Base-by-base conservation (phyloP, 768 basidiomycete species). In the Pleurotus giganteus region DNA sequence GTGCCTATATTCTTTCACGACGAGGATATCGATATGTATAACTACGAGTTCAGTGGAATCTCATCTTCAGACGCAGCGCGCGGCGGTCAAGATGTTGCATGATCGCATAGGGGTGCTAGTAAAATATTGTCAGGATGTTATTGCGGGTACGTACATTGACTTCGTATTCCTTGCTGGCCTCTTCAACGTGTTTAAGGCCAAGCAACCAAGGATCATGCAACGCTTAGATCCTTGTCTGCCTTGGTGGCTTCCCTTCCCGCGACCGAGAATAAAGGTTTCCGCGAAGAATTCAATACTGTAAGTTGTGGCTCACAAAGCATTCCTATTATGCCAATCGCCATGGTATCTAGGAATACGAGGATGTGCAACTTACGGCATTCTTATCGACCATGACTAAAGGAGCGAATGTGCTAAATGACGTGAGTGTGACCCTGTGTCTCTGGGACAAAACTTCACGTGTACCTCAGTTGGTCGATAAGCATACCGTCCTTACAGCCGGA, bases 71-170 rank as follows among this genome's bases (percentile, higher is more conserved):
- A 89, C 94, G 2, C 95, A 98, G 70, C 80, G 94, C 58, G 92
- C 94, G 46, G 97, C 97, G 9, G 88, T 99, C 52, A 89, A 93
- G 66, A 98, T 98, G 97, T 79, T 99, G 52, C 86, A 94, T 63
- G 94, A 97, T 60, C 85, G 97, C 46, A 91, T 98, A 46, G 60
- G 86, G 46, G 74, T 95, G 4, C 81, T 99, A 7, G 84, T 93
- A n/a, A 81, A 86, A 67, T 98, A 99, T 69, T 84, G 98, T 29
- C 70, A 81, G 3, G 84, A 84, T 21, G 88, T 89, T 15, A 77
- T 91, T 45, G 78, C 84, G 66, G 88, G 94, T 89, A 61, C 36
- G 78, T 59, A 11, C n/a, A 19, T 43, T 26, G 12, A 41, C 21
- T 7, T 11, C 27, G 28, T 17, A 53, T 24, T 32, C 34, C 47